Evolutionary conservation across 78 protist species (phyloP).

Genomic region (Dictyostelium citrinum): DNA sequence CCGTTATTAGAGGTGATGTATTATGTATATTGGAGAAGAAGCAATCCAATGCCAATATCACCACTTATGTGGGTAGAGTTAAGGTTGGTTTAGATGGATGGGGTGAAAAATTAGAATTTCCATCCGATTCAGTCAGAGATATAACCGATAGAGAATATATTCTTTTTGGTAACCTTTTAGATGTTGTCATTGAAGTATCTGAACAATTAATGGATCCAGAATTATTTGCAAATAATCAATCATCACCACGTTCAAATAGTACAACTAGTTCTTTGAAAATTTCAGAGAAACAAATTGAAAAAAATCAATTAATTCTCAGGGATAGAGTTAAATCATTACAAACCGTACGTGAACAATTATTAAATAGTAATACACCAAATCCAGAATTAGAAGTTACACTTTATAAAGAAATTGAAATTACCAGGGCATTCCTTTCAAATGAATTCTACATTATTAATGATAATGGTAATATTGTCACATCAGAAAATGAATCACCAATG

Average conservation of each 20-base stretch:
- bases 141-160: conserved; percentile 7
- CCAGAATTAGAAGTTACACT: background rate
- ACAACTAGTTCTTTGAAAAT: background rate
- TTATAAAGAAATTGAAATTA: conserved; percentile 17
- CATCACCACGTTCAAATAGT: background rate
- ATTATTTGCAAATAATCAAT: background rate
- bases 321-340: conserved; percentile 12
- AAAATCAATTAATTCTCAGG: conserved; percentile 1
- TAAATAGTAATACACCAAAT: background rate
- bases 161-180: conserved; percentile 21
- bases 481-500: conserved; percentile 23
- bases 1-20: conserved; percentile 54
- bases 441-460: conserved; percentile 37
- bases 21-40: conserved; percentile 1
- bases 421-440: background rate
- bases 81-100: conserved; percentile 71
- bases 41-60: background rate
- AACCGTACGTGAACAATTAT: conserved; percentile 3
- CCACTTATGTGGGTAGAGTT: background rate
- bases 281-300: conserved; percentile 40
- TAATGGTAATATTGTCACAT: background rate
- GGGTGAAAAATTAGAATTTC: conserved; percentile 57
- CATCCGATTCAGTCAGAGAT: background rate
- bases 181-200: conserved; percentile 13
- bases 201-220: conserved; percentile 51